Conservation (phyloP, 192 early-diverging fungal species). For the Dissophora globulifera region DNA sequence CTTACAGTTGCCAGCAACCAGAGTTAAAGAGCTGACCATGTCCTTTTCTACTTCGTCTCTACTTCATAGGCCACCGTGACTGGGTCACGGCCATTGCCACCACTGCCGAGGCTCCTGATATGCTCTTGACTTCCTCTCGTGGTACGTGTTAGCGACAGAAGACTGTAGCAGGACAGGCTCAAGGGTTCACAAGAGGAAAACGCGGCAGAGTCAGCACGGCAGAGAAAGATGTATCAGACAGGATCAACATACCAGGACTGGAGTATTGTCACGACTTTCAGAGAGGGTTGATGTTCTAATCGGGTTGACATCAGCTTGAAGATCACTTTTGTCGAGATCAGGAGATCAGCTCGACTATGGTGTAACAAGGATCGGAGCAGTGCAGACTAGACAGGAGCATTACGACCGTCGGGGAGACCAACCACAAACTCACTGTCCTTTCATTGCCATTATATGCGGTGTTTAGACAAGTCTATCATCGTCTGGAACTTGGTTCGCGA, state of each 20-base stretch:
- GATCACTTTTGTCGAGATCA: no score
- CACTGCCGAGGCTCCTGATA: constrained; percentile 94
- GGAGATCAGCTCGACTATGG: no score
- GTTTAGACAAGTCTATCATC: constrained; percentile 95
- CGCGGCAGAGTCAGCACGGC: background rate
- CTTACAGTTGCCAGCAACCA: no score
- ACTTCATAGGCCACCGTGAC: constrained; percentile 75
- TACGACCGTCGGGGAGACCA: no score
- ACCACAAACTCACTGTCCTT: background rate
- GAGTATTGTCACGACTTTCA: no score
- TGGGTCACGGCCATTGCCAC: constrained; percentile 99
- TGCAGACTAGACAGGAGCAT: no score
- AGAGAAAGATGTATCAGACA: background rate
- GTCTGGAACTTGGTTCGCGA: constrained; percentile 97
- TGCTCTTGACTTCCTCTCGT: constrained; percentile 96
- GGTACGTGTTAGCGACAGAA: constrained; percentile 63
- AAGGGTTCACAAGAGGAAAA: no score
- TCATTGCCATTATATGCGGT: background rate
- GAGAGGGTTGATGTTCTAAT: no score
- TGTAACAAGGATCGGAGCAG: background rate
- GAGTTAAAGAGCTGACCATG: background rate
- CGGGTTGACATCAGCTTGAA: no score
- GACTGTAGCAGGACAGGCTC: background rate
- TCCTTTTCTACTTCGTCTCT: background rate
- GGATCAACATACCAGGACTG: no score